Evolutionary conservation across 2,329 filamentous ascomycete species (phyloP).

Genomic region (Plectosphaerella sp.): DNA sequence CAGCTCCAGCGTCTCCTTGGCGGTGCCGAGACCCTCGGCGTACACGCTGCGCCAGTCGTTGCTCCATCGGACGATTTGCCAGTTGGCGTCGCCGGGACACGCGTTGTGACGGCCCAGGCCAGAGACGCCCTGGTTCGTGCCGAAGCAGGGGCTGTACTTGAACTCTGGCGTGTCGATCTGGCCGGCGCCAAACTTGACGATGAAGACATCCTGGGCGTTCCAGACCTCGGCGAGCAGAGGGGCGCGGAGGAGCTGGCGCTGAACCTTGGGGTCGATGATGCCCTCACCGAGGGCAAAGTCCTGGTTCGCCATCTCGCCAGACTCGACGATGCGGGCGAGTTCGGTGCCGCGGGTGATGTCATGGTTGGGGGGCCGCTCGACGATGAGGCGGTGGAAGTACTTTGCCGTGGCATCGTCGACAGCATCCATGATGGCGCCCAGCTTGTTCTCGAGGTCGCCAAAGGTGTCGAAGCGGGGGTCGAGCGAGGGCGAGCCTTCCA

Average conservation of each 20-base stretch:
- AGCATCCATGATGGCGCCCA: neutral
- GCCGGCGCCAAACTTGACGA: neutral
- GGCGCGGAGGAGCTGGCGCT: neutral
- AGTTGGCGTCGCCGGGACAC: neutral
- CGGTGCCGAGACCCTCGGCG: neutral
- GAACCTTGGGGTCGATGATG: neutral
- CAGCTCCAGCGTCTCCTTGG: neutral
- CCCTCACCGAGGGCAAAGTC: slow-evolving; percentile 1
- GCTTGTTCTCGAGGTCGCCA: neutral
- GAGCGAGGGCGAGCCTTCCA: neutral
- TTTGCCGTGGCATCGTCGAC: neutral
- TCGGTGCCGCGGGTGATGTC: slow-evolving; percentile 1
- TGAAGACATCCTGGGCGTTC: neutral
- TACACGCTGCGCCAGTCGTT: neutral
- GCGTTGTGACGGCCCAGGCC: neutral
- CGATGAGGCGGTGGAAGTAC: neutral
- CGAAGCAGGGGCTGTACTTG: slow-evolving; percentile 1
- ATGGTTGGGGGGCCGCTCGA: neutral
- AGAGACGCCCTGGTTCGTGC: neutral
- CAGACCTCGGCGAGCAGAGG: neutral
- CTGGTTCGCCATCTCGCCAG: slow-evolving; percentile 3
- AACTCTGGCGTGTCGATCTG: neutral
- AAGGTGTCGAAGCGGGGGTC: slow-evolving; percentile 1
- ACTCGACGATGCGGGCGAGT: neutral
- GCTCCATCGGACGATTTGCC: neutral